Conservation (phyloP, 2,329 filamentous ascomycete genomes). For the Elsinoe arachidis region DNA sequence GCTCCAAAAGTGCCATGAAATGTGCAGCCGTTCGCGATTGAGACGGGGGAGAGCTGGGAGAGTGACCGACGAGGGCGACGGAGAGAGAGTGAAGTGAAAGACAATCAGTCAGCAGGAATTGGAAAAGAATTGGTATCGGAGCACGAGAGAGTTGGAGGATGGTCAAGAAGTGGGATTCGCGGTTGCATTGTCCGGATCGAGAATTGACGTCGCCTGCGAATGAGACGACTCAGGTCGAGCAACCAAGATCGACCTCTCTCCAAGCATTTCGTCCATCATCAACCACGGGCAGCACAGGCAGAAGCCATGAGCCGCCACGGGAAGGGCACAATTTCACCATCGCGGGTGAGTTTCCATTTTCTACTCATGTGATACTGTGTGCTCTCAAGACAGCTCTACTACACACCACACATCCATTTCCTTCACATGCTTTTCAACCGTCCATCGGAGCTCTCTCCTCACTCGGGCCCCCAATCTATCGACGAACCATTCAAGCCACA, state of each 20-base stretch:
- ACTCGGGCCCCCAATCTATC: neutral
- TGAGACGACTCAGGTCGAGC: neutral
- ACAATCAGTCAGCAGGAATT: conserved; percentile 5
- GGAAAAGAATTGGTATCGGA: neutral
- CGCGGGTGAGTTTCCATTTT: neutral
- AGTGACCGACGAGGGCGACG: neutral
- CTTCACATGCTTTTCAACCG: neutral
- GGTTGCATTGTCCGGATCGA: conserved; percentile 7
- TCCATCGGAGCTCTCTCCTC: neutral
- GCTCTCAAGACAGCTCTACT: too few relatives aligned
- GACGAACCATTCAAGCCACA: conserved; percentile 8
- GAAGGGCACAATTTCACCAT: neutral
- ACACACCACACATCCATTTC: neutral
- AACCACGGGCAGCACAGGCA: neutral
- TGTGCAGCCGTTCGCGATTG: conserved; percentile 1
- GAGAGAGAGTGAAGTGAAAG: conserved; percentile 1
- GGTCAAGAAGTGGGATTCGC: conserved; percentile 7
- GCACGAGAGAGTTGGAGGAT: neutral
- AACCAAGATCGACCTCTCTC: too few relatives aligned
- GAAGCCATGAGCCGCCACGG: conserved; percentile 1
- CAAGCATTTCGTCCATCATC: neutral
- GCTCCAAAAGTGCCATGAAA: conserved; percentile 6
- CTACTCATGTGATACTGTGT: too few relatives aligned
- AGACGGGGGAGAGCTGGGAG: neutral
- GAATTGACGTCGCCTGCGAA: conserved; percentile 3